Evolutionary conservation across 257 asterid species (phyloP), one percentile per base, ranked within the genome.

Genomic region (Rehmannia glutinosa): DNA sequence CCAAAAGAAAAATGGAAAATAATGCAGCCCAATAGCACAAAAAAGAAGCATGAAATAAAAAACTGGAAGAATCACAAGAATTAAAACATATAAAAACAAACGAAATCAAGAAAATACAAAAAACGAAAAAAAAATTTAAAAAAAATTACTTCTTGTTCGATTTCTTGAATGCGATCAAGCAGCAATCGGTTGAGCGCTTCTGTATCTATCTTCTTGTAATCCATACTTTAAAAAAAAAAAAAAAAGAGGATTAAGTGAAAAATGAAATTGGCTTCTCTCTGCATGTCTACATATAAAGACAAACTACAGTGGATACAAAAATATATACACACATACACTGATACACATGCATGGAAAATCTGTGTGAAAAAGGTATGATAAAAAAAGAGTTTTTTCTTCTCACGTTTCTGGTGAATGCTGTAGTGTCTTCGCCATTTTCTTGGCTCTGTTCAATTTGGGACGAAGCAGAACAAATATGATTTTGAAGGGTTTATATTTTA

Each of bases 111-210:
- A 15, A 19, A 25, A 16, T 1, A 2, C 30, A 5, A 51, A 8
- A 50, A 23, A 19, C 16, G 8, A 9, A 3, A 41, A 41, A 19
- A 19, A n/a, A 42, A n/a, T n/a, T n/a, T n/a, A 24, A 21, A 64
- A 4, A 13, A 50, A 56, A 24, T 57, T 81, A 81, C 86, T 62
- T 72, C 42, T n/a, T 39, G 73, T 35, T 75, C 71, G 62, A 81
- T 69, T 69, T 78, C 77, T 16, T 27, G 49, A 53, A 81, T 72
- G 50, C 56, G 68, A 72, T 53, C 54, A 30, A 68, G 52, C 75
- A 68, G 57, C 75, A 75, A 13, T 45, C 41, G 36, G 51, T 72
- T 58, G 61, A 81, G 86, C 33, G 64, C 24, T 28, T 63, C 70
- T 11, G 79, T 61, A 61, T 75, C 83, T 41, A 75, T 20, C 43